Evolutionary conservation across 2,329 filamentous ascomycete species (phyloP).

Genomic region (Lecanicillium sp.): DNA sequence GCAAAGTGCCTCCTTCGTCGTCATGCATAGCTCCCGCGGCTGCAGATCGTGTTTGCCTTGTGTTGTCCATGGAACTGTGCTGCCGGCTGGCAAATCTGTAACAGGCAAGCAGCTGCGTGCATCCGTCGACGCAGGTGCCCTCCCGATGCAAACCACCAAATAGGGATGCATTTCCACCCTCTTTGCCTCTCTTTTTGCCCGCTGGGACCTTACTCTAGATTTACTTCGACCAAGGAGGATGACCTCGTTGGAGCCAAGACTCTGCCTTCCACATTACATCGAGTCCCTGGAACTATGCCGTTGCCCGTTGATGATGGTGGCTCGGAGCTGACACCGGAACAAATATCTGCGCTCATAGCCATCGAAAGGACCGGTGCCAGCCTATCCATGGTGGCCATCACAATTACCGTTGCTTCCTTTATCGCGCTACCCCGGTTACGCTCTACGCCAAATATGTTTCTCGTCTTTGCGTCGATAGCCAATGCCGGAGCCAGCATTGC

Average conservation of each 20-base stretch:
- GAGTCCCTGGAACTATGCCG: not conserved
- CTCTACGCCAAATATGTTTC: conserved; percentile 48
- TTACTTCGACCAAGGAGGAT: too few species aligned
- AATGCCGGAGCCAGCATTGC: conserved; percentile 50
- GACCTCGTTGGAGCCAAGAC: too few species aligned
- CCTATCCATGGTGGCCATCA: conserved; percentile 44
- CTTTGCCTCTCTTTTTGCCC: too few species aligned
- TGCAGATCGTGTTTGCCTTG: too few species aligned
- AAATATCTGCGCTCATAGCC: conserved; percentile 37
- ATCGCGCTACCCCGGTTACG: conserved; percentile 41
- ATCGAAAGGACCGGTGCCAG: conserved; percentile 47
- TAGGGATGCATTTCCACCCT: conserved; percentile 5
- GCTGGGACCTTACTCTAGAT: too few species aligned
- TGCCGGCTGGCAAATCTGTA: too few species aligned
- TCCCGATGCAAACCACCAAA: conserved; percentile 3
- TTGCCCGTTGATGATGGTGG: not conserved
- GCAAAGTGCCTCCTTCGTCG: too few species aligned
- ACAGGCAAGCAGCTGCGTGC: too few species aligned
- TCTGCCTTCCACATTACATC: not conserved
- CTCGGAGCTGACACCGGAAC: conserved; percentile 20
- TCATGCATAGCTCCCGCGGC: too few species aligned
- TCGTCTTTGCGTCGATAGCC: conserved; percentile 27
- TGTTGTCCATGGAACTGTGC: too few species aligned
- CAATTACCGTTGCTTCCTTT: conserved; percentile 41
- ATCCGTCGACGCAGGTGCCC: too few species aligned